A percentile compares a stretch with the other conserved stretches of the same genome.
Conservation (phyloP, 352 stramenopile genomes). For the Halophytophthora polymorphica region DNA sequence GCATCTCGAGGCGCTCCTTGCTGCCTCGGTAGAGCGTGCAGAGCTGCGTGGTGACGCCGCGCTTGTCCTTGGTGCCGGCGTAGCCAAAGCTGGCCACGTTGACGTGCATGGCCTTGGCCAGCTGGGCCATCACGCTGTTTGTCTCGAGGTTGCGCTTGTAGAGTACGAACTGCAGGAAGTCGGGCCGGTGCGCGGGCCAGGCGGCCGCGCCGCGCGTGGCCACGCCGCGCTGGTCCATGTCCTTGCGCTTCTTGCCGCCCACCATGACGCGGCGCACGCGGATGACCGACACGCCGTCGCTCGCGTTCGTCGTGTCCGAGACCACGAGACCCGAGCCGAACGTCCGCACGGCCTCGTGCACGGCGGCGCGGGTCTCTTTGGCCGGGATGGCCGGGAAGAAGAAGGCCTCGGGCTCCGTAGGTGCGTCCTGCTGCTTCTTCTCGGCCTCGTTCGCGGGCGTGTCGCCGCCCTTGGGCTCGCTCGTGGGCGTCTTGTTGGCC, state of each 20-base stretch:
- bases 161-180: constrained; percentile 94
- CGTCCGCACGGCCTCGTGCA: constrained; percentile 85
- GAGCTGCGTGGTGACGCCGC: constrained; percentile 94
- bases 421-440: constrained; percentile 1
- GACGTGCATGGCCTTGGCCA: constrained; percentile 70
- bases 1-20: constrained; percentile 71
- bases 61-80: constrained; percentile 97
- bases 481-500: constrained; percentile 16
- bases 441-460: constrained; percentile 4
- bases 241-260: constrained; percentile 81
- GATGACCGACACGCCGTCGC: constrained; percentile 50
- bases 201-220: constrained; percentile 18
- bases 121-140: constrained; percentile 75
- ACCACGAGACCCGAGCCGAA: constrained; percentile 64
- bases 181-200: constrained; percentile 67
- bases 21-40: constrained; percentile 87
- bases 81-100: constrained; percentile 85
- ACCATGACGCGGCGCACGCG: constrained; percentile 83
- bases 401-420: constrained; percentile 37
- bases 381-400: constrained; percentile 72
- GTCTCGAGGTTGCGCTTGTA: constrained; percentile 98
- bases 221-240: constrained; percentile 56
- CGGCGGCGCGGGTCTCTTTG: constrained; percentile 80
- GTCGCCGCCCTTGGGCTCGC: constrained; percentile 1
- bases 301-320: constrained; percentile 85